Base-by-base conservation (phyloP, 2,329 filamentous ascomycete genomes). In the Pseudogymnoascus sp. region DNA sequence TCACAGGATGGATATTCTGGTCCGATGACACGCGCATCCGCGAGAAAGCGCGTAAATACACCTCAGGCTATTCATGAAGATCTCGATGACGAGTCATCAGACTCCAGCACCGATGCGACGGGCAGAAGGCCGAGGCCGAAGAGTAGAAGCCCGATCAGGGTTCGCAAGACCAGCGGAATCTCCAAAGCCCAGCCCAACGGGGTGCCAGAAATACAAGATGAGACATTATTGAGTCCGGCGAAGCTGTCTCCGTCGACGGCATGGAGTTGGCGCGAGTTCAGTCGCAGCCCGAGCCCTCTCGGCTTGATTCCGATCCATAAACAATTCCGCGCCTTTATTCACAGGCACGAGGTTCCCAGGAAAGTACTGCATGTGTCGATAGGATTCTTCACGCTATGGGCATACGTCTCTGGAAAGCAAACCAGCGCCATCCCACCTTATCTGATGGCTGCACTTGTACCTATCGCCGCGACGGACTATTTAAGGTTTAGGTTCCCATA, bases 301-400 rank as follows among this genome's bases (percentile, higher is more conserved):
- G 95, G 95, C 7, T 82, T 98, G 60, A 99, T 99, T 66, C 95
- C 95, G 2, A 93, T 99, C 71, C 95, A 99, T 76, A 83, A 90
- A 66, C 89, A 95, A 74, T 99, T 95, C 85, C 85, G 92, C 70
- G 89, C 84, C 28, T 92, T 99, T 73, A 90, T 96, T 67, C 95
- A 99, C 82, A 92, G 92, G 72, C 93, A 99, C 77, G 95, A 99
- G 78, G 93, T 99, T 62, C 95, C 95, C 8, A 89, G 95, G 71
- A 99, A 99, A 77, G 80, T 87, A 43, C 82, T 99, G 39, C 95
- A 99, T 75, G 91, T 98, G 64, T 97, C 93, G 60, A 99, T 99
- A 73, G 95, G 95, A 63, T 98, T 98, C 79, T 82, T 98, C 66
- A 92, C 93, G 19, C 83, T 96, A 54, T 90, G 88, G 79, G 84